Evolutionary conservation across 257 asterid genomes (phyloP), one percentile per base, ranked within the genome.

Genomic region (Cruciata laevipes): DNA sequence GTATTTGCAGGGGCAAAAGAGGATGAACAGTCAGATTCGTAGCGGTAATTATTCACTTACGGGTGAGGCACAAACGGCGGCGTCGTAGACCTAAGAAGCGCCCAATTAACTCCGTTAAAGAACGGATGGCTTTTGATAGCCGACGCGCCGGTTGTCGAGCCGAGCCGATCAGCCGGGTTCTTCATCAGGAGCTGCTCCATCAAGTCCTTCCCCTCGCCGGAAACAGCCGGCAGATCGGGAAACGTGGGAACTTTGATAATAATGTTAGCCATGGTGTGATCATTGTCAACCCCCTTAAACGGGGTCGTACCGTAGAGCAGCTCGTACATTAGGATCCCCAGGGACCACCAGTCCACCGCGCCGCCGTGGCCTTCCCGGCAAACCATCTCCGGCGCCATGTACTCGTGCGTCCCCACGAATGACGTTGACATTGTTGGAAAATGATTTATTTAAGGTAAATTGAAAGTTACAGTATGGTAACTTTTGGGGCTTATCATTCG

Each of bases 281-380:
- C 87, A 4, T 85, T 74, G 21, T 77, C 85, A 25, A 27, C 37
- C 38, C 95, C 96, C 14, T 82, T 72, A 70, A 89, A 89, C 4
- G 95, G 96, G 0, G 96, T 89, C 57, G 73, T 74, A 9, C 95
- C 95, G 14, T 89, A 89, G 1, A 85, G 60, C 0, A 89, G 67
- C 31, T 89, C 95, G 9, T 81, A 89, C 2, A 83, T 61, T 25
- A 86, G 79, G 18, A 85, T 31, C 59, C 95, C 92, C 25, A 89
- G 53, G 0, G 91, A 83, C 96, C 96, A 89, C 92, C 95, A 89
- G 60, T 89, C 96, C 61, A 89, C 95, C 0, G 90, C 83, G 67
- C 81, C 85, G 2, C 96, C 96, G 25, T 89, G 95, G 27, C 91
- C 95, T 35, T 89, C 92, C 1, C 95, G 88, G 0, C 85, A 76